Percentiles rank a stretch among this genome's conserved stretches.
phyloP scores from a whole-genome alignment of 352 stramenopile species.

The Phytophthora pluvialis region DNA sequence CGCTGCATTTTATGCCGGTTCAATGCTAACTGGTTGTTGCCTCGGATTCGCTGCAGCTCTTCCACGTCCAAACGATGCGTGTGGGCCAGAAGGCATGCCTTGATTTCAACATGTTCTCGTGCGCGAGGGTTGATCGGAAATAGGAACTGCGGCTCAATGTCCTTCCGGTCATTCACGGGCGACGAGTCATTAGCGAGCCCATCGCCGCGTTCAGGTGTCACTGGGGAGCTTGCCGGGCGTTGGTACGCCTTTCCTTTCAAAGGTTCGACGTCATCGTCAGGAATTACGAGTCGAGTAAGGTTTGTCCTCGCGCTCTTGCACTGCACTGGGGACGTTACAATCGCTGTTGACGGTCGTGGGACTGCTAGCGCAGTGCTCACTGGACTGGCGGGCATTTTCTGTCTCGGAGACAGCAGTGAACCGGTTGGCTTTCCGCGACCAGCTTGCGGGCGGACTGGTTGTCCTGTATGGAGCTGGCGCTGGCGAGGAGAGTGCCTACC shows the following conservation, averaged over 20 bases:
- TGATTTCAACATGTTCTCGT: conserved; percentile 71
- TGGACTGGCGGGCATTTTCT: conserved; percentile 17
- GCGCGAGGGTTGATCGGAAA: conserved; percentile 33
- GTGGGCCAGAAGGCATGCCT: conserved; percentile 71
- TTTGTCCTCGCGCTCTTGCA: conserved; percentile 34
- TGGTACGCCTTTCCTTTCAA: conserved; percentile 2
- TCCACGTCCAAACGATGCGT: conserved; percentile 71
- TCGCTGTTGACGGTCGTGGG: conserved; percentile 6
- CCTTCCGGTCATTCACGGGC: not conserved
- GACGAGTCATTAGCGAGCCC: conserved; percentile 2
- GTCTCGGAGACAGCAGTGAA: conserved; percentile 28
- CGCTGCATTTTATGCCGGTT: conserved; percentile 49
- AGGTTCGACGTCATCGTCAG: not conserved
- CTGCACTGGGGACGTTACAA: conserved; percentile 22
- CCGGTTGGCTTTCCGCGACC: conserved; percentile 10
- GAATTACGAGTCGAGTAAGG: conserved; percentile 1
- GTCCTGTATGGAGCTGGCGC: conserved; percentile 8
- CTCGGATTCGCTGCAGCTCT: conserved; percentile 49
- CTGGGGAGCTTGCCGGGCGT: conserved; percentile 23
- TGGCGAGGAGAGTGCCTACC: conserved; percentile 45
- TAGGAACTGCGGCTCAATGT: conserved; percentile 16
- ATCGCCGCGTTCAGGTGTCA: conserved; percentile 2
- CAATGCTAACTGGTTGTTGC: conserved; percentile 46
- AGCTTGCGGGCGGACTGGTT: conserved; percentile 23
- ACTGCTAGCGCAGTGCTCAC: not conserved